Base-by-base conservation (phyloP, 129 eudicot genomes). In the Flaveria sonorensis region DNA sequence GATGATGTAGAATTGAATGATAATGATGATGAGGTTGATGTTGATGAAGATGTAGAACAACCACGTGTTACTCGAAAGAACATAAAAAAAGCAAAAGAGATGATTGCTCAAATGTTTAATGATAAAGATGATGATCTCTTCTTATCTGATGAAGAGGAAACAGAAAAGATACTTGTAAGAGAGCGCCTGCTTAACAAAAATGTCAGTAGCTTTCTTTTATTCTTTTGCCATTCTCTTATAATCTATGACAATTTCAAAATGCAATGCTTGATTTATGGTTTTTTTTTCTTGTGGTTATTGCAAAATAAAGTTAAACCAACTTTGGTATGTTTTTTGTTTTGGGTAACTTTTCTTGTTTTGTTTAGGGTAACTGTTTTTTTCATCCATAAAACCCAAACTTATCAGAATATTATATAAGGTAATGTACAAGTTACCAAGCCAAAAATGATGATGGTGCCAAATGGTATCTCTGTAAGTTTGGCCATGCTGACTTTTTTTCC, bases 71-170 rank as follows among this genome's bases (percentile, higher is more conserved):
- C 83, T 78, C 82, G 85, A 75, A 59, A 88, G 26, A 81, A 77
- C 77, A 70, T 82, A 18, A 90, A 72, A 79, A 87, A 73, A 66
- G 88, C 92, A 80, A 88, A 88, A 68, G 87, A 93, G 82, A 74
- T 93, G 72, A 88, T 93, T 68, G 76, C 89, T 55, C 89, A 85
- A 74, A 80, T 88, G 92, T 85, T 86, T 64, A 50, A 62, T 51
- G 96, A 90, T 52, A 93, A 90, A 72, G 90, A 93, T 62, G 98
- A 88, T 60, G 86, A 32, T 71, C 88, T 59, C 56, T 32, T 83
- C 71, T 92, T 91, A 79, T 92, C 96, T 72, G 98, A 86, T 53
- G 96, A 89, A 2, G 95, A 90, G 66, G 98, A 88, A 75, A 85
- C 89, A 46, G 90, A 85, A 48, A 90, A 81, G 77, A 73, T 32